These are phyloP conservation scores for Talaromyces amestolkiae DNA, from an alignment of 2,329 filamentous ascomycete genomes.

Conservation along the genomic window DNA sequence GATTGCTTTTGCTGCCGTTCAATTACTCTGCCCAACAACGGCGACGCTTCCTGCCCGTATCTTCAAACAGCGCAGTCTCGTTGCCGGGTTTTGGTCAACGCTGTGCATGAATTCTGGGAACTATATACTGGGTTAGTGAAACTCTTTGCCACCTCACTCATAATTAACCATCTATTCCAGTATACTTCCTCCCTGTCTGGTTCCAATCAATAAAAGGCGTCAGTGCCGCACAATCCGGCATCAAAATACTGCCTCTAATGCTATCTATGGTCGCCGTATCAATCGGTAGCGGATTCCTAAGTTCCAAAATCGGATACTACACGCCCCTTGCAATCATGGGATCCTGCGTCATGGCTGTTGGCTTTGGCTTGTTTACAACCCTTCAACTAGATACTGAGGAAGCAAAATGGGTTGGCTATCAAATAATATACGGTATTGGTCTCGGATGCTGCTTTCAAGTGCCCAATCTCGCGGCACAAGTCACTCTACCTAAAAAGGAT, in stretches of 20 bases:
- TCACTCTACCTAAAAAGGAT: background rate
- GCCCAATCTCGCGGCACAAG: constrained; percentile 4
- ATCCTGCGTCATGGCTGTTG: background rate
- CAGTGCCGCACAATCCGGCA: constrained; percentile 22
- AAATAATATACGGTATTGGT: constrained; percentile 30
- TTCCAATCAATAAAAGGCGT: constrained; percentile 31
- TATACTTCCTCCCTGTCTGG: constrained; percentile 31
- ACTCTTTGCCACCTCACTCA: too few species aligned
- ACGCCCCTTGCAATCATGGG: background rate
- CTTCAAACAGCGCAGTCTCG: background rate
- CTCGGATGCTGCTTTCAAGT: background rate
- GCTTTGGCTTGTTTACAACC: background rate
- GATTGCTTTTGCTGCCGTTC: background rate
- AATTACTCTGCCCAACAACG: background rate
- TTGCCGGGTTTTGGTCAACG: background rate
- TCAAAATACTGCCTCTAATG: constrained; percentile 26
- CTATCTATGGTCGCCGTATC: constrained; percentile 17
- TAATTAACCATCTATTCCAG: constrained; percentile 12
- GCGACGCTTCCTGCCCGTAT: background rate
- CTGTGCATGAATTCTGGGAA: background rate
- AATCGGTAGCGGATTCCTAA: background rate
- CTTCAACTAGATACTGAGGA: constrained; percentile 22
- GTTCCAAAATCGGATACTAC: background rate
- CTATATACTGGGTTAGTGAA: background rate
- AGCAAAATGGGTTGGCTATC: constrained; percentile 31